Evolutionary conservation across 78 protist species (phyloP), one percentile per base, ranked within the genome.

Genomic region (Guillardia theta): DNA sequence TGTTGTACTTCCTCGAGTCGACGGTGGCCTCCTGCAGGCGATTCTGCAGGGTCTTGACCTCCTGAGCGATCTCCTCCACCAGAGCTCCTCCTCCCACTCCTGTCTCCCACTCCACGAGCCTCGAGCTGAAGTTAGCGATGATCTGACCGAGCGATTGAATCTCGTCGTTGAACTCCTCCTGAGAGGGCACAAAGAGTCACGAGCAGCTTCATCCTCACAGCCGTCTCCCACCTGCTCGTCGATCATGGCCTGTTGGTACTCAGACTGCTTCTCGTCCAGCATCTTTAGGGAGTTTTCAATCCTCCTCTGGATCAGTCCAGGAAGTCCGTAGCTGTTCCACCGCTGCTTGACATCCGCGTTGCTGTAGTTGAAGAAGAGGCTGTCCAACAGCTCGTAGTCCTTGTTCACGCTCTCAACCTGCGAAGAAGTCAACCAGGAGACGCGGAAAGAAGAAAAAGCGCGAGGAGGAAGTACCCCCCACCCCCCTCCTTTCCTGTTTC

Each of bases 331-430:
- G 30, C 95, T 39, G 3, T 33, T 19, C 97, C 97, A 96, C 39
- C 94, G 48, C 48, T 1, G 88, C 54, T 62, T 54, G 78, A 96
- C 95, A 83, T 95, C 97, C 19, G 93, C 96, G 36, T 90, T 50
- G 46, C 54, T 46, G 45, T 93, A 80, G 37, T 0, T 30, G 90
- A 24, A 24, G 19, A 27, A 62, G 70, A 96, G 88, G 80, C 41
- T 88, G 21, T 96, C 98, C 18, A 97, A 54, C 33, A 94, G 10
- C 37, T 93, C 94, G 48, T 77, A 88, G 64, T 93, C 48, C n/a
- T 0, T 48, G 30, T 3, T 0, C 92, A 95, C 19, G 53, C 0
- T n/a, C 15, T 58, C 78, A 36, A 78, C 90, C 90, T 77, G 47
- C 5, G 45, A 10, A n/a, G n/a, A n/a, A n/a, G n/a, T n/a, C n/a